phyloP scores from a whole-genome alignment of 2,329 filamentous ascomycete genomes.

The Fusarium cyanostomum region DNA sequence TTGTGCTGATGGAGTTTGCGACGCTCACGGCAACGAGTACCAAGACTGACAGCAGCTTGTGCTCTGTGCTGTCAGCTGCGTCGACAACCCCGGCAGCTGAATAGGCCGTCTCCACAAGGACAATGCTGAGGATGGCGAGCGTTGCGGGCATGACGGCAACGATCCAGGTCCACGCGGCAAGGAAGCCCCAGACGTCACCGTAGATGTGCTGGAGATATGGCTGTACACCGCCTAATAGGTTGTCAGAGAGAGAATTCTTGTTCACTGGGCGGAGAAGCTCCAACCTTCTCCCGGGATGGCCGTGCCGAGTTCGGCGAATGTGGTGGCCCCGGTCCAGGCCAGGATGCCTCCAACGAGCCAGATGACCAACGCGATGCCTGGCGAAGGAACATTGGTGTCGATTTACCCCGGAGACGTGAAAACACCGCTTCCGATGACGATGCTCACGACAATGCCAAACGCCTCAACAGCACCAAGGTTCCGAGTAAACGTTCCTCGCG shows the following conservation, averaged over 20 bases:
- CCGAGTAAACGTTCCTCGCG: constrained; percentile 49
- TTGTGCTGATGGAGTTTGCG: constrained; percentile 66
- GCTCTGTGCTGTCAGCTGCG: constrained; percentile 53
- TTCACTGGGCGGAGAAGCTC: background rate
- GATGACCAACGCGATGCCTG: constrained; percentile 64
- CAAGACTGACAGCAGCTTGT: constrained; percentile 62
- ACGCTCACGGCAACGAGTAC: constrained; percentile 58
- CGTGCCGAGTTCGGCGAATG: constrained; percentile 70
- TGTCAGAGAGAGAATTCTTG: background rate
- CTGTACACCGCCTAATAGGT: constrained; percentile 63
- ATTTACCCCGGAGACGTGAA: constrained; percentile 72
- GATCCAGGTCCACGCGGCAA: constrained; percentile 73
- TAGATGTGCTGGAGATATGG: constrained; percentile 70
- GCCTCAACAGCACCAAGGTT: constrained; percentile 59
- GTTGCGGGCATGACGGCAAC: constrained; percentile 72
- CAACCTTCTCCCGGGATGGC: constrained; percentile 68
- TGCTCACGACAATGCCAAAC: constrained; percentile 69
- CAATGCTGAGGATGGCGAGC: constrained; percentile 70
- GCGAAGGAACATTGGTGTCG: constrained; percentile 70
- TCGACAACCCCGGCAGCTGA: constrained; percentile 59
- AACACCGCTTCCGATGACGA: constrained; percentile 71
- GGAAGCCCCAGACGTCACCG: constrained; percentile 68
- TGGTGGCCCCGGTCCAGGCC: constrained; percentile 71
- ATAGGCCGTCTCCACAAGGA: constrained; percentile 70
- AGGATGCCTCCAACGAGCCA: constrained; percentile 70